phyloP scores from a whole-genome alignment of 1,284 basidiomycete genomes.

The Pseudozyma thailandica region DNA sequence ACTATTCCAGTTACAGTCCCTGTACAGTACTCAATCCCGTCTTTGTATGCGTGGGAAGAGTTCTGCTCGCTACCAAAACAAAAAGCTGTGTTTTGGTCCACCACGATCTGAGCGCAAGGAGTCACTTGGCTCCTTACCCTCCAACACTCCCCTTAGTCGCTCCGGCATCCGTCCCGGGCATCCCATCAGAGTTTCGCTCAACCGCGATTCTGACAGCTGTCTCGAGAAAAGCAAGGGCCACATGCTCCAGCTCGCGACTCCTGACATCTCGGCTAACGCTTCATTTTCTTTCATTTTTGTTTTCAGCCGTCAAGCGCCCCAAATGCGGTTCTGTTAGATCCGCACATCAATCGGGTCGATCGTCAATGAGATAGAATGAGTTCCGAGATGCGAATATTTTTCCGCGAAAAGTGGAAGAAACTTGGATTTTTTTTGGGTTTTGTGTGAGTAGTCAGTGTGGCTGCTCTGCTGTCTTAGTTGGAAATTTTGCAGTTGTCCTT shows the following conservation, averaged over 20 bases:
- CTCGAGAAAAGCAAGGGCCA: slow-evolving; percentile 2
- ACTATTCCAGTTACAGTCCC: too few relatives aligned
- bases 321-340: too few relatives aligned
- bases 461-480: too few relatives aligned
- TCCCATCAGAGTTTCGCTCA: too few relatives aligned
- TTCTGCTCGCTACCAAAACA: not conserved
- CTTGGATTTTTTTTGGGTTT: not conserved
- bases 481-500: not conserved
- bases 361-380: not conserved
- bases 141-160: too few relatives aligned
- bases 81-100: not conserved
- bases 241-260: slow-evolving; percentile 19
- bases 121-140: not conserved
- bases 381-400: slow-evolving; percentile 34
- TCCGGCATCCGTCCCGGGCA: too few relatives aligned
- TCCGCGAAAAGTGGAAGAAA: slow-evolving; percentile 12
- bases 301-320: too few relatives aligned
- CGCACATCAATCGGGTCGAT: too few relatives aligned
- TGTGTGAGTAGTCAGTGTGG: not conserved
- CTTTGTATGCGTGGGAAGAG: not conserved
- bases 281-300: not conserved
- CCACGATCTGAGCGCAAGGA: not conserved
- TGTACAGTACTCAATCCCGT: not conserved
- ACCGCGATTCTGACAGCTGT: slow-evolving; percentile 2
- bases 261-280: slow-evolving; percentile 31